phyloP scores from a whole-genome alignment of 129 eudicot species.

The Tagetes erecta region DNA sequence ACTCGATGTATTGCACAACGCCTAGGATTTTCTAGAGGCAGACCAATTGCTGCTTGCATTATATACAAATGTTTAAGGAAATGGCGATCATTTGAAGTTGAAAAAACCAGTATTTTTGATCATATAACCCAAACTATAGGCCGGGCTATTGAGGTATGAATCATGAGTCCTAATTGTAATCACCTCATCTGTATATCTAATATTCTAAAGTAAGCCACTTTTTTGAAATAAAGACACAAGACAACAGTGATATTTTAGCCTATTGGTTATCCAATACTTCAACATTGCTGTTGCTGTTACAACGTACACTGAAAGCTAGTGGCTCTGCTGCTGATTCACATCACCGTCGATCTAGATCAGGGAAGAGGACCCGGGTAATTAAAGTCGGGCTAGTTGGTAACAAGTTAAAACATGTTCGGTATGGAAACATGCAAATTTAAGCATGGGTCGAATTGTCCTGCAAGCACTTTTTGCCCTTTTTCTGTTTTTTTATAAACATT shows the following conservation, averaged over 20 bases:
- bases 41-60: conserved; percentile 94
- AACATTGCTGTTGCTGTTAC: conserved; percentile 69
- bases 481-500: neutral
- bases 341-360: conserved; percentile 68
- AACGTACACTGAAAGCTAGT: conserved; percentile 69
- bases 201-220: conserved; percentile 11
- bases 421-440: neutral
- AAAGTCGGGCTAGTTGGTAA: neutral
- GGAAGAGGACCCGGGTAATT: conserved; percentile 86
- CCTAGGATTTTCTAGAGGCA: conserved; percentile 79
- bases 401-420: neutral
- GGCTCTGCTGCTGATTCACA: conserved; percentile 65
- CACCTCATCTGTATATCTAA: conserved; percentile 2
- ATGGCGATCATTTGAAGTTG: conserved; percentile 94
- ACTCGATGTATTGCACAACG: conserved; percentile 83
- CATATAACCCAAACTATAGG: conserved; percentile 86
- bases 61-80: conserved; percentile 89
- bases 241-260: conserved; percentile 70
- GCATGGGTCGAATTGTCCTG: neutral
- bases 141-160: conserved; percentile 84
- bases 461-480: neutral
- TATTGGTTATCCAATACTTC: conserved; percentile 96
- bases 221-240: conserved; percentile 64
- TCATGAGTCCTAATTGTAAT: conserved; percentile 10
- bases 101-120: conserved; percentile 86